Evolutionary conservation across 352 stramenopile genomes (phyloP), one percentile per base, ranked within the genome.

Genomic region (Pythium folliculosum): DNA sequence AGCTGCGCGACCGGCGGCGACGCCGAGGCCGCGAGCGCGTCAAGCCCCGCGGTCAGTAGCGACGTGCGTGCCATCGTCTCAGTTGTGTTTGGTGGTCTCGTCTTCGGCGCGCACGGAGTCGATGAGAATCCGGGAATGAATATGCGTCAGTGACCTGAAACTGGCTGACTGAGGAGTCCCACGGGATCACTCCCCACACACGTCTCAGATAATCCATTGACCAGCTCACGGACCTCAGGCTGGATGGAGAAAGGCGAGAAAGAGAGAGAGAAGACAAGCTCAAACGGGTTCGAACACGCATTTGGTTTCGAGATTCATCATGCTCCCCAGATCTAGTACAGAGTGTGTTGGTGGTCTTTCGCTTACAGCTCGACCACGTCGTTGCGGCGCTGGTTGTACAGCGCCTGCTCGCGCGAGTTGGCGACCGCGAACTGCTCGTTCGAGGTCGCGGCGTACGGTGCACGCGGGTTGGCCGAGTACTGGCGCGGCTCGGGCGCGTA

Each of bases 381-480:
- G 44, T 70, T 74, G n/a, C 68, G 68, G 27, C 68, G 67, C 44
- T 71, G 64, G 66, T 72, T 65, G 60, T 72, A 72, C 53, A 66
- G 50, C 25, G 59, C 65, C 65, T 72, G 58, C 52, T 72, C 64
- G 23, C 59, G 65, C 30, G 65, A 64, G 63, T 63, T 71, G 14
- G 56, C 50, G 30, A 70, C 55, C 9, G 54, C 14, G 38, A 51
- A 72, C 52, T 72, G 65, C 5, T 64, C 65, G 44, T 43, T 54
- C 9, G 57, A 54, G 45, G 40, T 50, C 44, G 60, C 55, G 1
- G 44, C 66, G 54, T 68, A 65, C 60, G 37, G 65, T 30, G 35
- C 44, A 30, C 45, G 54, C 13, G 56, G 63, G 32, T 70, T 55
- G 17, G 56, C 30, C 25, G 55, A 48, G 38, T 66, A 63, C 57